Conservation (phyloP, 208 protist genomes). For the Trypanosoma melophagium region DNA sequence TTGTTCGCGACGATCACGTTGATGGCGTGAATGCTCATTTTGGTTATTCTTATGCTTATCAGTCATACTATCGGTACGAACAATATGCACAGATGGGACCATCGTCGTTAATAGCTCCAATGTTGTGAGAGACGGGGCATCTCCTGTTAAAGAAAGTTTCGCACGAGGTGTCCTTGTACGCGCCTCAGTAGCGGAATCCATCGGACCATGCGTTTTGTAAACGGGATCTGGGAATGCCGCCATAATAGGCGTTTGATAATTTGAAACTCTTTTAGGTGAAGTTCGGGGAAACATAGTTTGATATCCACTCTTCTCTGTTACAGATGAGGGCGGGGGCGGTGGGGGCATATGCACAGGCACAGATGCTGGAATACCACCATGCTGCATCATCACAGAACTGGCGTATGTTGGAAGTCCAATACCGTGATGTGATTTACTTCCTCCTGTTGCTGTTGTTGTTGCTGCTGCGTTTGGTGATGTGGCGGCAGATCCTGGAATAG, state of each 20-base stretch:
- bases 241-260: not conserved
- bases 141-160: not conserved
- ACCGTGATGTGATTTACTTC: not conserved
- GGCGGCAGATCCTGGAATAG: not conserved
- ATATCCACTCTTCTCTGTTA: not conserved
- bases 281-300: not conserved
- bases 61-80: constrained; percentile 28
- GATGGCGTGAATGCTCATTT: not conserved
- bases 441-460: constrained; percentile 12
- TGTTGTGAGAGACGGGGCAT: not conserved
- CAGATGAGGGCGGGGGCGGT: not conserved
- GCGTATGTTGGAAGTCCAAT: constrained; percentile 16
- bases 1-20: not conserved
- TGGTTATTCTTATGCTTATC: constrained; percentile 1
- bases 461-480: not conserved
- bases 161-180: not conserved
- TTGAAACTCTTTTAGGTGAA: not conserved
- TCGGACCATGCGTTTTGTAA: not conserved
- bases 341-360: not conserved
- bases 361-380: not conserved
- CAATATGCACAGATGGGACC: constrained; percentile 67
- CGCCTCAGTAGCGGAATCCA: not conserved
- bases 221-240: not conserved
- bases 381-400: constrained; percentile 26
- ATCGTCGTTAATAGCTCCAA: constrained; percentile 59